A percentile compares a stretch with the other conserved stretches of the same genome.
Evolutionary conservation across 768 basidiomycete species (phyloP).

Genomic region (Sarcodon aspratus): DNA sequence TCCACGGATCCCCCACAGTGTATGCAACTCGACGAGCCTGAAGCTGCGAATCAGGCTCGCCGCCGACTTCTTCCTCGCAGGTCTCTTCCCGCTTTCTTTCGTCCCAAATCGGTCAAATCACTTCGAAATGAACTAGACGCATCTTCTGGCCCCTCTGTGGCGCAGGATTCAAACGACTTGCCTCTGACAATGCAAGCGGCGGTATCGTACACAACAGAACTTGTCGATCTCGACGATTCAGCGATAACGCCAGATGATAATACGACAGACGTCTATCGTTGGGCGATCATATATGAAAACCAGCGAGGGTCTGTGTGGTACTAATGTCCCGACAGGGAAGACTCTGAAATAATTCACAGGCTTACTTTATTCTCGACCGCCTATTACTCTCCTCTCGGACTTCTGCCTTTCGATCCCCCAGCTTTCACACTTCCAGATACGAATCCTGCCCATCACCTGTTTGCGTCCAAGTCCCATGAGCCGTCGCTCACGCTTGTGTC

Average conservation of each 20-base stretch:
- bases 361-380: conserved; percentile 62
- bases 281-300: conserved; percentile 76
- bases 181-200: neutral
- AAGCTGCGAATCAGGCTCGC: conserved; percentile 33
- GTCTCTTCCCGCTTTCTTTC: conserved; percentile 5
- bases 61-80: conserved; percentile 18
- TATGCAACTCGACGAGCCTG: conserved; percentile 28
- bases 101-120: neutral
- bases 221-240: conserved; percentile 6
- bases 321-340: neutral
- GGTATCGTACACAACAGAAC: neutral
- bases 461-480: conserved; percentile 26
- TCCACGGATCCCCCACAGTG: conserved; percentile 18
- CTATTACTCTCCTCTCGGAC: conserved; percentile 57
- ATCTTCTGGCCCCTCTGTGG: neutral
- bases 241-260: conserved; percentile 7
- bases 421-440: conserved; percentile 55
- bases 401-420: conserved; percentile 63
- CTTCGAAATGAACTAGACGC: neutral
- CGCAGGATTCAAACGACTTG: neutral
- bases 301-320: conserved; percentile 54
- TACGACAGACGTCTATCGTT: conserved; percentile 47
- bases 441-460: conserved; percentile 15
- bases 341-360: conserved; percentile 13
- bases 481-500: conserved; percentile 44